phyloP scores from a whole-genome alignment of 2,329 filamentous ascomycete species.

The Aspergillus alliaceus region DNA sequence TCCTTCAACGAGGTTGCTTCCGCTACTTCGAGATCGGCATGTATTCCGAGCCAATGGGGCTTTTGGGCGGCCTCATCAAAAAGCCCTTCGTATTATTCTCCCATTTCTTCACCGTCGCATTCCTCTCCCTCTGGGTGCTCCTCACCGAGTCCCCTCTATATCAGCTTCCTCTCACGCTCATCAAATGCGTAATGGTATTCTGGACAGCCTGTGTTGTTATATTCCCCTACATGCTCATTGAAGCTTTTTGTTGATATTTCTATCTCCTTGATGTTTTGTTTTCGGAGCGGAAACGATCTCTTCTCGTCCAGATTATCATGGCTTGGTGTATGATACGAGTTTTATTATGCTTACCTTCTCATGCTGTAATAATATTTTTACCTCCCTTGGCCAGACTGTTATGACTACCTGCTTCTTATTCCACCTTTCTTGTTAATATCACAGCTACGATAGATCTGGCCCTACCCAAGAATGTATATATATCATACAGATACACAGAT shows the following conservation, averaged over 20 bases:
- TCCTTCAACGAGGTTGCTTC: slow-evolving; percentile 89
- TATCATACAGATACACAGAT: neutral
- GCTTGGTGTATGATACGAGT: slow-evolving; percentile 1
- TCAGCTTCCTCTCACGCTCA: slow-evolving; percentile 63
- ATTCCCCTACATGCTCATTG: slow-evolving; percentile 74
- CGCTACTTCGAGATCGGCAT: slow-evolving; percentile 78
- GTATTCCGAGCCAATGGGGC: slow-evolving; percentile 74
- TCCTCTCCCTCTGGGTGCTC: slow-evolving; percentile 77
- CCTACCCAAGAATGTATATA: neutral
- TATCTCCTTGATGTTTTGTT: neutral
- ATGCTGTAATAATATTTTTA: neutral
- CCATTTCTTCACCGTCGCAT: slow-evolving; percentile 93
- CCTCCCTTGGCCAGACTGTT: neutral
- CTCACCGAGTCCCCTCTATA: slow-evolving; percentile 52
- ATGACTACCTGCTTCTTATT: neutral
- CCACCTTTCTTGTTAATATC: neutral
- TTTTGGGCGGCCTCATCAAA: slow-evolving; percentile 79
- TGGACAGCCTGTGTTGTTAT: slow-evolving; percentile 82
- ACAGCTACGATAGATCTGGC: neutral
- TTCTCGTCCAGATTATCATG: neutral
- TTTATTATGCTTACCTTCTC: neutral
- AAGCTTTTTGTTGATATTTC: slow-evolving; percentile 51
- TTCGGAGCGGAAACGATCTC: neutral
- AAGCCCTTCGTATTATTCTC: slow-evolving; percentile 76
- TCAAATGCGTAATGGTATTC: slow-evolving; percentile 69